Percentiles rank a stretch among this genome's conserved stretches.
Evolutionary conservation across 2,329 filamentous ascomycete species (phyloP).

Genomic region (Arthrobotrys conoides): DNA sequence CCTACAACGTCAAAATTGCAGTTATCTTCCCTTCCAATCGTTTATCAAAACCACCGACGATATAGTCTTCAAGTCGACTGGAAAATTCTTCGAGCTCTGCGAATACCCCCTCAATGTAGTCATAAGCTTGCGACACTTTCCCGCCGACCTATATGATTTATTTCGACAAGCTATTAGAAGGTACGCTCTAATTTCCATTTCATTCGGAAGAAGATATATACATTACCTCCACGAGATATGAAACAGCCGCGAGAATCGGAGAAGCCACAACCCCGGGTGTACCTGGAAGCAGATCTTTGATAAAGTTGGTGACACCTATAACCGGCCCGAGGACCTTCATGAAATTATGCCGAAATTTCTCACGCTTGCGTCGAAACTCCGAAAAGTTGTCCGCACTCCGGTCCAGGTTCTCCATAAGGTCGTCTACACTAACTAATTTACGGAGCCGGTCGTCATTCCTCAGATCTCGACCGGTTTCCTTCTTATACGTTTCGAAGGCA

Average conservation of each 20-base stretch:
- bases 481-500: conserved; percentile 4
- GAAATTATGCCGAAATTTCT: conserved; percentile 6
- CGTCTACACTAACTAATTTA: neutral
- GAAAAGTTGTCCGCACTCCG: neutral
- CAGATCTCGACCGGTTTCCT: conserved; percentile 13
- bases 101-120: conserved; percentile 12
- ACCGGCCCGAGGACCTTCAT: conserved; percentile 10
- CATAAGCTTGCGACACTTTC: conserved; percentile 4
- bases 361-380: conserved; percentile 4
- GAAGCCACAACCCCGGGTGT: conserved; percentile 15
- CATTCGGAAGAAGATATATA: neutral
- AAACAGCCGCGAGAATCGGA: conserved; percentile 4
- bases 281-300: conserved; percentile 2
- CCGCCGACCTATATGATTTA: conserved; percentile 1
- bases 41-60: conserved; percentile 9
- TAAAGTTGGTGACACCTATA: neutral
- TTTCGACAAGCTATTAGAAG: neutral
- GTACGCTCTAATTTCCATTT: neutral
- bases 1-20: conserved; percentile 8
- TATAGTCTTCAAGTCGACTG: neutral
- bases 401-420: conserved; percentile 2
- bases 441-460: neutral
- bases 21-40: conserved; percentile 14
- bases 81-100: conserved; percentile 10
- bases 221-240: conserved; percentile 2